Base-by-base conservation (phyloP, 1,139 yeast genomes). In the Debaryomyces fabryi region DNA sequence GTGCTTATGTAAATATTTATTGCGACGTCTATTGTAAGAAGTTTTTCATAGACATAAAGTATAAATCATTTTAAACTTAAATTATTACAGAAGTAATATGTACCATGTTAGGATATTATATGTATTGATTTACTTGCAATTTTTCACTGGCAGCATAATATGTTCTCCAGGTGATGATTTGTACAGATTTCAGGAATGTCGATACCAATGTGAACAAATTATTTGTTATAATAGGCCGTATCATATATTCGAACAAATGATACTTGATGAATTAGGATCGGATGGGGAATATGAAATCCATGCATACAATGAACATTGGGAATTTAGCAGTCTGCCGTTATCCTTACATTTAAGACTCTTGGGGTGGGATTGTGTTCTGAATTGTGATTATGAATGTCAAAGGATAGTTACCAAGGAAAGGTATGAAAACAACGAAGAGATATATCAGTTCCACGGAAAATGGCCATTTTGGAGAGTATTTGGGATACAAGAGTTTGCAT, bases 341-440 rank as follows among this genome's bases (percentile, higher is more conserved):
- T 72, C 83, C 0, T 51, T 62, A 13, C 65, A 76, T 49, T 68
- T 87, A 44, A 65, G 69, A 39, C 51, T 81, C 2, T 62, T 91
- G 13, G 74, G 77, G 3, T 93, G 99, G 99, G 81, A 82, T 49
- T 92, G 98, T 64, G 69, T 70, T 8, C 80, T 85, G 42, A 86
- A 93, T 62, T 93, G 99, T 67, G 98, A 93, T 67, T 93, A 93
- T 67, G 86, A 83, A 56, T 93, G 99, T 64, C 98, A 93, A 65
- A 82, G 88, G 50, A 64, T 81, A 13, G 74, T 92, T 40, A 91
- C 97, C 0, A 58, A 60, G 2, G 70, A 76, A 42, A 72, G 96
- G 20, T 70, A 72, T 16, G 55, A 52, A 0, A 57, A 68, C 2
- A 49, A 58, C 8, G 76, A 79, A 47, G 83, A 82, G 48, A 71